Evolutionary conservation across 1,284 basidiomycete genomes (phyloP), one percentile per base, ranked within the genome.

Genomic region (Agaricales sp.): DNA sequence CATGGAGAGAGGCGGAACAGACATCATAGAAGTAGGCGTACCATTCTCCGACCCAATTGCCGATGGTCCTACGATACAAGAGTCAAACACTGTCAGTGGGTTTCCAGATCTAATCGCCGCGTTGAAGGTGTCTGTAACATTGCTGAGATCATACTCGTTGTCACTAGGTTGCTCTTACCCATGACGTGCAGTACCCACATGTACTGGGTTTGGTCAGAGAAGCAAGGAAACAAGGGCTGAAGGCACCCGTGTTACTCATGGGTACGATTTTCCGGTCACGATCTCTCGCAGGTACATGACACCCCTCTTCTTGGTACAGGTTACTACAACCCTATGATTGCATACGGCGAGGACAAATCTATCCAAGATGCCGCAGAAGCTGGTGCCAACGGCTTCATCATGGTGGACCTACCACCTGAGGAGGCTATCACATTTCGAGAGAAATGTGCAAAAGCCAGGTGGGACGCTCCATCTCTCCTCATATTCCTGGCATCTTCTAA

Each of bases 41-140:
- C 95, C 93, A 0, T 98, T 97, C 72, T 93, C 89, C 51, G 95
- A 99, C 70, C 95, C 95, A 6, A 90, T 93, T 58, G 95, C 92
- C 1, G 95, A 99, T 68, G 88, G 95, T 0, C 86, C 85, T 18
- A 80, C 82, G 3, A 98, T 99, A 55, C 95, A 98, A 63, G 84
- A 87, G 56, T 81, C 88, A 43, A 98, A 97, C 67, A 86, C 86
- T 26, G 92, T 94, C 53, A 57, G 84, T 67, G 4, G 12, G 39
- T 45, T 37, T 50, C 49, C 26, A 43, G 6, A 39, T 52, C 23
- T 50, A 47, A 26, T 21, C 11, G 12, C 46, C 30, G 35, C 50
- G 46, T 46, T 44, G 47, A 53, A 49, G 20, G 30, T 53, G 25
- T 26, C 48, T 23, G 38, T 37, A 39, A 50, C n/a, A n/a, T n/a